Base-by-base conservation (phyloP, 805 yeast species). In the Pichia gijzeniarum region DNA sequence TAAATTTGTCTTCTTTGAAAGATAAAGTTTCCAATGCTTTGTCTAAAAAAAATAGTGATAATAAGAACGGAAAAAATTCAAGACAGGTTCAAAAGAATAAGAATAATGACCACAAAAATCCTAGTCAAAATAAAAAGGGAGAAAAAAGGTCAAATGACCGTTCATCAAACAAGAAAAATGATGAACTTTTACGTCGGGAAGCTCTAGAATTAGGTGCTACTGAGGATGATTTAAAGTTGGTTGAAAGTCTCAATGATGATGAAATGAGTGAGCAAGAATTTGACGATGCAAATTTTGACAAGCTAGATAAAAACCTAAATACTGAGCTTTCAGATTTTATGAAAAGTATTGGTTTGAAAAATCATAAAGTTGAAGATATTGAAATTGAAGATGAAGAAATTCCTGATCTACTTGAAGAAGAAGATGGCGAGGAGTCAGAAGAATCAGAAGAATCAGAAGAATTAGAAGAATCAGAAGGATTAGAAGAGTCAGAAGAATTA, bases 141-240 rank as follows among this genome's bases (percentile, higher is more conserved):
- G 3, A 17, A 18, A 16, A 19, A 10, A 33, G 33, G 8, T 4
- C 14, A 3, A 33, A 25, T 7, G 9, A 25, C 2, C 13, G 5
- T 14, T 14, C 14, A 6, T 30, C 44, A n/a, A n/a, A 12, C 10
- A 31, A 30, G 13, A 37, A 49, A 2, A 25, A 41, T 17, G 22
- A 37, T 10, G 45, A 41, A 6, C 18, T 34, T 13, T 34, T 86
- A 40, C 79, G 84, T 53, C 77, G 80, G 49, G 95, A 84, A 66
- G 95, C 95, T 2, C 61, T 81, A 13, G 81, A 80, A 19, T 66
- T 90, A 25, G 96, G 97, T 30, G 98, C 96, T 18, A 74, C 87
- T 14, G 93, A 85, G 53, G 90, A 80, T 19, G 97, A 89, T 61
- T 60, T 90, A 38, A 73, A 76, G 37, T 64, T 89, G 41, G 54